Evolutionary conservation across 495 filamentous ascomycete species (phyloP).

Genomic region (Platismatia glauca): DNA sequence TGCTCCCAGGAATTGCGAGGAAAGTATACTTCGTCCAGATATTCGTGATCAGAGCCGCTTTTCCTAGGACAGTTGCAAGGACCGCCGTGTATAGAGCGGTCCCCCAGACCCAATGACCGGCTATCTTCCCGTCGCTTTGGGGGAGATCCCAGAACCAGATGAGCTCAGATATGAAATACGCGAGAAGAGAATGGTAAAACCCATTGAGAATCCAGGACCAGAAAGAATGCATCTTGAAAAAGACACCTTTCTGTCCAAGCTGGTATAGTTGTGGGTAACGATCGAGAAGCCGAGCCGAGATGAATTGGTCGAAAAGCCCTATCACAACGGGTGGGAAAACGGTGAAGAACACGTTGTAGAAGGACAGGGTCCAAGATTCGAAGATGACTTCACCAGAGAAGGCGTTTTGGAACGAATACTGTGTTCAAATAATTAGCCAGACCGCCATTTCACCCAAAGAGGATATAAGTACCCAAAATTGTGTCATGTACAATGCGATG

Average conservation of each 20-base stretch:
- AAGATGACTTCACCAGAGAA: conserved; percentile 98
- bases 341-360: conserved; percentile 99
- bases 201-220: conserved; percentile 87
- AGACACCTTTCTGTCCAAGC: conserved; percentile 81
- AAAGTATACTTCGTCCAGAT: conserved; percentile 99
- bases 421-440: conserved; percentile 29
- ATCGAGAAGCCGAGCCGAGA: conserved; percentile 91
- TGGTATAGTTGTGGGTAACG: conserved; percentile 96
- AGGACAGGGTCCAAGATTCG: conserved; percentile 97
- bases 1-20: conserved; percentile 88
- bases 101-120: conserved; percentile 98
- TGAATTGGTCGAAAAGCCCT: conserved; percentile 96
- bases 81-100: conserved; percentile 83
- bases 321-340: conserved; percentile 88
- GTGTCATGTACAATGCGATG: conserved; percentile 95
- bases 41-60: conserved; percentile 90
- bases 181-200: conserved; percentile 88
- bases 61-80: conserved; percentile 85
- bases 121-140: conserved; percentile 62
- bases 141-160: conserved; percentile 75
- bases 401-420: conserved; percentile 96
- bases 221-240: conserved; percentile 89
- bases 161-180: conserved; percentile 74
- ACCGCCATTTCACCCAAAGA: conserved; percentile 6
- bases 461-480: conserved; percentile 77